Evolutionary conservation across 164 flowering plant species (phyloP).

Genomic region (Echeveria elegans): DNA sequence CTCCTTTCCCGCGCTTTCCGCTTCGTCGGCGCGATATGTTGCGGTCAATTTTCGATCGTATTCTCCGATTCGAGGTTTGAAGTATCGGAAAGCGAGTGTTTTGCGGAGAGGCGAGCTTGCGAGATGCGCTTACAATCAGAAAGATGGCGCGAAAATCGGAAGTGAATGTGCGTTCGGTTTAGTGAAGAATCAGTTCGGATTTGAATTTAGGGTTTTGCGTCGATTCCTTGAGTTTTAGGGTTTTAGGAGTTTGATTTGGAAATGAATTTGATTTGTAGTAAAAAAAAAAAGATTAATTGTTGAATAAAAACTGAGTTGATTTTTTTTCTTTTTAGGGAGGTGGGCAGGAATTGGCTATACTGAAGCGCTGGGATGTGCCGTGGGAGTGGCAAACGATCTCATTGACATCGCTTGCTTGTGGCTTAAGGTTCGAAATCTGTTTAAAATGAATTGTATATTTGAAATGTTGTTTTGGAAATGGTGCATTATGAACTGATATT

Average conservation of each 20-base stretch:
- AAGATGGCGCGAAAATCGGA: not conserved
- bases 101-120: not conserved
- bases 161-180: too few species aligned
- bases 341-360: conserved; percentile 44
- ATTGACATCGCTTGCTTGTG: conserved; percentile 74
- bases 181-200: too few species aligned
- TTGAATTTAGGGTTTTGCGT: not conserved
- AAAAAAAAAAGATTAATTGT: not conserved
- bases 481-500: not conserved
- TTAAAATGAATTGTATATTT: too few species aligned
- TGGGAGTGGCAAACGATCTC: conserved; percentile 83
- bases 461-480: not conserved
- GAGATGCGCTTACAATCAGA: conserved; percentile 1
- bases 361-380: conserved; percentile 83
- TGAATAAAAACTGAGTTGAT: not conserved
- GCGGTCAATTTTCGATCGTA: not conserved
- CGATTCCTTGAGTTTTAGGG: not conserved
- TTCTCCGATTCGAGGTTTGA: not conserved
- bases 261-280: not conserved
- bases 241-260: not conserved
- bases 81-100: not conserved
- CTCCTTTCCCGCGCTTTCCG: not conserved
- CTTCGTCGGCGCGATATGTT: not conserved
- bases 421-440: conserved; percentile 43
- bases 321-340: conserved; percentile 35